Evolutionary conservation across 1,139 yeast genomes (phyloP), one percentile per base, ranked within the genome.

Genomic region (Groenewaldozyma auringiensis): DNA sequence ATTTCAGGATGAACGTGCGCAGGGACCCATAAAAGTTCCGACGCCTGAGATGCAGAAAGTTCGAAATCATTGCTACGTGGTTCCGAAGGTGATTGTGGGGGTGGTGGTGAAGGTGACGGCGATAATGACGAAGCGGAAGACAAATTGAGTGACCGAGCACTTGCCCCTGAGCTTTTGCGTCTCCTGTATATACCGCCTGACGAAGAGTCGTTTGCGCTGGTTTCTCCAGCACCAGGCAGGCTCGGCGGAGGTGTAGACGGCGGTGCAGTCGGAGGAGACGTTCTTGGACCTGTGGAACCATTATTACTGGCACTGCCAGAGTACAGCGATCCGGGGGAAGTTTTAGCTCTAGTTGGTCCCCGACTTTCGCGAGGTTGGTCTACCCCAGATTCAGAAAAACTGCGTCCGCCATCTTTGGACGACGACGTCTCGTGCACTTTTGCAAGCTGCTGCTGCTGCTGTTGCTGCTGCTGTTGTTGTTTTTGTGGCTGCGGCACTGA

Each of bases 1-100:
- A 92, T 78, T 58, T 84, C 92, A 1, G 98, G 97, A 61, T 92
- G 98, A 41, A 87, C 75, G 52, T 79, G 81, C 1, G 97, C 97
- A 0, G 97, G 96, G 1, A 92, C 96, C 98, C 98, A 89, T 43
- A 88, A 67, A 37, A 65, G 55, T 50, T 59, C 60, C 4, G 61
- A 55, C 9, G 63, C 63, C 31, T 63, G 64, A 2, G 61, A 56
- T 14, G 61, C 55, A 25, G 50, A 53, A 14, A 53, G 25, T n/a
- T 35, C 38, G 25, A 35, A 35, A 18, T 35, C 22, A 9, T 20
- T 20, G 13, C 25, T 14, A 8, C 17, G 9, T 17, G 8, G 9
- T 6, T n/a, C 36, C 6, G 17, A 6, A 17, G 9, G 17, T n/a
- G 9, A 11, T 8, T 32, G 17, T 25, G 31, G 31, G 11, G 8